These are phyloP conservation scores for Phyllosticta paracitricarpa DNA, from an alignment of 2,329 filamentous ascomycete species.

Conservation along the genomic window DNA sequence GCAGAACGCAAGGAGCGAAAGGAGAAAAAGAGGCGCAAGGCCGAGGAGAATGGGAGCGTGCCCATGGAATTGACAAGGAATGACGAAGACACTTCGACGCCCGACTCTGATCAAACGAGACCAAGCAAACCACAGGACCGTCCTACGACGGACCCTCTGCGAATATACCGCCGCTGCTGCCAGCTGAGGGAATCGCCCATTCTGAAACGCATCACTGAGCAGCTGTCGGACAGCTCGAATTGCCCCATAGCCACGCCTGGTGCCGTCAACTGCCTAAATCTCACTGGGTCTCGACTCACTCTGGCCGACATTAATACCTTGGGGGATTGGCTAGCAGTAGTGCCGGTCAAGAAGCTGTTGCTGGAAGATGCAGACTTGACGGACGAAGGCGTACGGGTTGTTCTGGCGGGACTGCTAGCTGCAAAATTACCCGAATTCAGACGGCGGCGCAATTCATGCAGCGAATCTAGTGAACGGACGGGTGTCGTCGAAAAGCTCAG, in stretches of 20 bases:
- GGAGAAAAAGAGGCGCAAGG: constrained; percentile 74
- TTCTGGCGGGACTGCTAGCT: constrained; percentile 76
- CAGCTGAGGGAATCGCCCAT: constrained; percentile 89
- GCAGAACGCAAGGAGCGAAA: constrained; percentile 87
- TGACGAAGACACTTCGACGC: constrained; percentile 31
- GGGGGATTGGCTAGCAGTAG: constrained; percentile 87
- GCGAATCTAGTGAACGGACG: constrained; percentile 35
- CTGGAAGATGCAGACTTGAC: constrained; percentile 79
- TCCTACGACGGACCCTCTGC: constrained; percentile 81
- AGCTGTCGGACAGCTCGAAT: constrained; percentile 64
- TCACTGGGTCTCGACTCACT: constrained; percentile 76
- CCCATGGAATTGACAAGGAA: constrained; percentile 74
- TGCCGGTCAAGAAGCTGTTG: constrained; percentile 77
- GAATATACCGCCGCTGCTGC: constrained; percentile 91
- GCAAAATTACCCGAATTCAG: constrained; percentile 56
- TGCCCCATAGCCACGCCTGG: constrained; percentile 55
- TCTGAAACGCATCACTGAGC: constrained; percentile 81
- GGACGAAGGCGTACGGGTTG: constrained; percentile 77
- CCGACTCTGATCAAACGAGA: constrained; percentile 17
- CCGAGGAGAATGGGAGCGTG: constrained; percentile 77
- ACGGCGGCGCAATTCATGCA: constrained; percentile 27
- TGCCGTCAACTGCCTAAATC: constrained; percentile 71
- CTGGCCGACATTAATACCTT: constrained; percentile 76
- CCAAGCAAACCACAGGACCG: constrained; percentile 47
- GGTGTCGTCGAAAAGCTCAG: constrained; percentile 80